A percentile compares a stretch with the other conserved stretches of the same genome.
phyloP scores from a whole-genome alignment of 805 yeast genomes.

The Candida quercuum region DNA sequence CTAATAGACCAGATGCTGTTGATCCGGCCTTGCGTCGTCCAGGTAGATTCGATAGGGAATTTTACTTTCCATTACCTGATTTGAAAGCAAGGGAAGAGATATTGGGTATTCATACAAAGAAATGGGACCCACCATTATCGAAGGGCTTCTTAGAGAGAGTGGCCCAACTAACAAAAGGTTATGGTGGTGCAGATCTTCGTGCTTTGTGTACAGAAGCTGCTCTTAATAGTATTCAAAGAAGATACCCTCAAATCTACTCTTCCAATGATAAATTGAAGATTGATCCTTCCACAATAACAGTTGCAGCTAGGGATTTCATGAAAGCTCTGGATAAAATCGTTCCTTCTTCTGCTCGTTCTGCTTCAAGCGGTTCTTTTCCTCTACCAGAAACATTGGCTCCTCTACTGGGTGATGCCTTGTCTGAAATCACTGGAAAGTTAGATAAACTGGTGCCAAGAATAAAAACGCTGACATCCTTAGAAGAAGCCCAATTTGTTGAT shows the following conservation, averaged over 20 bases:
- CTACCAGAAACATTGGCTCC: slow-evolving; percentile 70
- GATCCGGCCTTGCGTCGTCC: slow-evolving; percentile 97
- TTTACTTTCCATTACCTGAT: slow-evolving; percentile 92
- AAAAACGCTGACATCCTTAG: slow-evolving; percentile 51
- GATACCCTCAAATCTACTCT: slow-evolving; percentile 87
- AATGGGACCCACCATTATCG: slow-evolving; percentile 77
- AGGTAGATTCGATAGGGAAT: slow-evolving; percentile 95
- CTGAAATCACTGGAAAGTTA: slow-evolving; percentile 40
- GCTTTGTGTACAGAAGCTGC: slow-evolving; percentile 97
- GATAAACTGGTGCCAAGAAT: slow-evolving; percentile 57
- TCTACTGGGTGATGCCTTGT: slow-evolving; percentile 48
- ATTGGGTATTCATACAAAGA: slow-evolving; percentile 76
- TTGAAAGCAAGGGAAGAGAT: slow-evolving; percentile 72
- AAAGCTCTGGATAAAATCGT: slow-evolving; percentile 79
- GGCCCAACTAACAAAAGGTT: slow-evolving; percentile 85
- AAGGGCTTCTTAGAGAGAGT: slow-evolving; percentile 55
- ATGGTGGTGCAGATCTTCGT: slow-evolving; percentile 95
- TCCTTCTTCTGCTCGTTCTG: slow-evolving; percentile 88
- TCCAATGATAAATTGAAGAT: slow-evolving; percentile 68
- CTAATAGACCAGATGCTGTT: slow-evolving; percentile 96
- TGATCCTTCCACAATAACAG: slow-evolving; percentile 65
- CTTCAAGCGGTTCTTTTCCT: slow-evolving; percentile 69
- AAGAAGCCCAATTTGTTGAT: slow-evolving; percentile 64
- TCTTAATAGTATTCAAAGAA: slow-evolving; percentile 81
- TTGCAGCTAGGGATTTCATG: slow-evolving; percentile 79